Evolutionary conservation across 2,329 filamentous ascomycete species (phyloP).

Genomic region (Trichoderma breve): DNA sequence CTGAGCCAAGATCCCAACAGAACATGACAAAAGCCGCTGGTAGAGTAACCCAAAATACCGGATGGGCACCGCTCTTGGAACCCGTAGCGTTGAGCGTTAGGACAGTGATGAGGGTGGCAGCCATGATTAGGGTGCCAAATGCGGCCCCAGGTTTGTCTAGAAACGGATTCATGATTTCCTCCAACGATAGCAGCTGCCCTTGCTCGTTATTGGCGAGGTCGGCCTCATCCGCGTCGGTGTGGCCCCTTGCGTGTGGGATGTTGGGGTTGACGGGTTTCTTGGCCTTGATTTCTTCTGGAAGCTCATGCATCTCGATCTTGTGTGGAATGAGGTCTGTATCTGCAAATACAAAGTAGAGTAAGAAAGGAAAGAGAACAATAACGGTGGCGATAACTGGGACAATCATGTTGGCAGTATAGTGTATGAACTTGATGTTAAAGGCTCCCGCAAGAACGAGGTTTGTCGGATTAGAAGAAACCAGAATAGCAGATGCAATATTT

Average conservation of each 20-base stretch:
- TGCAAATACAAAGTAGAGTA: slow-evolving; percentile 68
- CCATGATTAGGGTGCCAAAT: slow-evolving; percentile 66
- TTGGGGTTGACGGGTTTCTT: slow-evolving; percentile 68
- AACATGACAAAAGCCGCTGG: slow-evolving; percentile 69
- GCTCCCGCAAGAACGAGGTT: slow-evolving; percentile 73
- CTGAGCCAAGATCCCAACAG: slow-evolving; percentile 62
- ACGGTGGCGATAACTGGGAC: slow-evolving; percentile 68
- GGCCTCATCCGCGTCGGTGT: slow-evolving; percentile 50
- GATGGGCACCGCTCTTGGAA: slow-evolving; percentile 47
- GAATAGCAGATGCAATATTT: slow-evolving; percentile 71
- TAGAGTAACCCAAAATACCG: slow-evolving; percentile 67
- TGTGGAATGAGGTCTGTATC: slow-evolving; percentile 62
- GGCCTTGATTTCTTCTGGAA: slow-evolving; percentile 55
- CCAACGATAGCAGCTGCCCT: slow-evolving; percentile 58
- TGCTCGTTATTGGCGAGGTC: slow-evolving; percentile 46
- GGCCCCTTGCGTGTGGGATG: slow-evolving; percentile 63
- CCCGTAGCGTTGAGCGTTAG: slow-evolving; percentile 64
- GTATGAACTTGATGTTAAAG: slow-evolving; percentile 68
- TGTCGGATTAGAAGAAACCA: slow-evolving; percentile 76
- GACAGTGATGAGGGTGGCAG: slow-evolving; percentile 62
- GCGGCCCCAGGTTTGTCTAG: slow-evolving; percentile 64
- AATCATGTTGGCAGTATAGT: slow-evolving; percentile 75
- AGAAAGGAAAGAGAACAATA: slow-evolving; percentile 65
- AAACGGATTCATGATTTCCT: slow-evolving; percentile 75
- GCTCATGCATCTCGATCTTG: slow-evolving; percentile 66